phyloP scores from a whole-genome alignment of 2,329 filamentous ascomycete species.

The Aspergillus piperis region DNA sequence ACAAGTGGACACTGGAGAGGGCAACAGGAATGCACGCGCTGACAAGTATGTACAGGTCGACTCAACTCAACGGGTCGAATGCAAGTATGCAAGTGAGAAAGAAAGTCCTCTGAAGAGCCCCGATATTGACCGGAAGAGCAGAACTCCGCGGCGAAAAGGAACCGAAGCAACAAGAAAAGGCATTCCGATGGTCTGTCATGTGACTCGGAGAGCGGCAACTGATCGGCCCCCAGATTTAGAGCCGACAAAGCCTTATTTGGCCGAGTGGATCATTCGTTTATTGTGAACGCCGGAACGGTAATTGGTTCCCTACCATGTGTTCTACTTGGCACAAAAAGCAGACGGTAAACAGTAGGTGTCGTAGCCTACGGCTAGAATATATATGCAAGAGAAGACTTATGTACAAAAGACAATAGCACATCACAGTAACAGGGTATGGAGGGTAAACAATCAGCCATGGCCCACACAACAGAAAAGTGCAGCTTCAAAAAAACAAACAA shows the following conservation, averaged over 20 bases:
- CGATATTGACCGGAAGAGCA: neutral
- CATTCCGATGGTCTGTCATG: conserved; percentile 23
- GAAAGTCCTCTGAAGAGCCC: neutral
- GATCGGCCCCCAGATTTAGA: neutral
- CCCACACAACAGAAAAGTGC: conserved; percentile 15
- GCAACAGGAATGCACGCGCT: neutral
- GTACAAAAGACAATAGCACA: conserved; percentile 31
- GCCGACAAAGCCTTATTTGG: neutral
- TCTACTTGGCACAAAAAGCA: neutral
- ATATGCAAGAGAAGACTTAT: conserved; percentile 36
- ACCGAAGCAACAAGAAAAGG: conserved; percentile 9
- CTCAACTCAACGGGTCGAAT: neutral
- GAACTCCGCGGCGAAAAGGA: conserved; percentile 23
- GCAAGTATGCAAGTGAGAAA: neutral
- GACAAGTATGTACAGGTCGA: neutral
- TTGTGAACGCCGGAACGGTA: neutral
- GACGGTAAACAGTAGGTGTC: conserved; percentile 6
- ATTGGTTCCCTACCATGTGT: neutral
- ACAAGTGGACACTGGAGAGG: neutral
- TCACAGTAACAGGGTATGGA: conserved; percentile 22
- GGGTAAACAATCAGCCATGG: conserved; percentile 19
- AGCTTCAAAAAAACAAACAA: conserved; percentile 17
- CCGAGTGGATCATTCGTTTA: neutral
- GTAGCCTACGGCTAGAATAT: conserved; percentile 12
- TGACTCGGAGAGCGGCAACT: conserved; percentile 22